These are phyloP conservation scores for Ziziphus jujuba DNA, from an alignment of 306 rosid species.

Conservation along the genomic window DNA sequence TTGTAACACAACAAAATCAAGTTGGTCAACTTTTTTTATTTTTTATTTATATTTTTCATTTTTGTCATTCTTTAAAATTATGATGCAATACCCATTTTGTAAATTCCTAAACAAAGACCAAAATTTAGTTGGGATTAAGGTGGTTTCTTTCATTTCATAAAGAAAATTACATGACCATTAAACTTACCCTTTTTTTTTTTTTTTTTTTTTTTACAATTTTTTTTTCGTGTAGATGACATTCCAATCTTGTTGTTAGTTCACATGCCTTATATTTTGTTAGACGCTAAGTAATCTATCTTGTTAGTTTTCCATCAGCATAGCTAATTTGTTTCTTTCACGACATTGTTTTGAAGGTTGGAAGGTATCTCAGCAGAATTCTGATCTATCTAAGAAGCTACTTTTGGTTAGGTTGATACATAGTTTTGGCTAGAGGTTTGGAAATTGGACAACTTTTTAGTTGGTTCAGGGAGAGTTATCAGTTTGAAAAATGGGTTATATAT, in stretches of 20 bases:
- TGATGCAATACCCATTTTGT: conserved; percentile 6
- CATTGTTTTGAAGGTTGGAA: conserved; percentile 29
- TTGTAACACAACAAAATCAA: not conserved
- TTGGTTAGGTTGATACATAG: conserved; percentile 19
- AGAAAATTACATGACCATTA: too few species aligned
- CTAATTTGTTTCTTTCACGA: conserved; percentile 23
- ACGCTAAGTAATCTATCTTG: not conserved
- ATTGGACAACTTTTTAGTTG: conserved; percentile 27
- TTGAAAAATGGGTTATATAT: conserved; percentile 76
- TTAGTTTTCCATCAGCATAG: conserved; percentile 25
- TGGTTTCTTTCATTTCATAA: not conserved
- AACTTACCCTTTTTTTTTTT: too few species aligned
- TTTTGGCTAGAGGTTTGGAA: conserved; percentile 22
- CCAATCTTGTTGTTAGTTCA: conserved; percentile 1
- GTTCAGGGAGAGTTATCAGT: conserved; percentile 18
- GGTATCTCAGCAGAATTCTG: conserved; percentile 18
- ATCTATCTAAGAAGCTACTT: conserved; percentile 25
- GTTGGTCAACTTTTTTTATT: not conserved
- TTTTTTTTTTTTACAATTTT: too few species aligned
- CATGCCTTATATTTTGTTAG: conserved; percentile 2
- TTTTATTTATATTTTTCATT: not conserved
- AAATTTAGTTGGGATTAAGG: not conserved
- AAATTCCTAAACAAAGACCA: not conserved
- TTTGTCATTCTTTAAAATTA: conserved; percentile 2
- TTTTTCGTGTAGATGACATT: not conserved